Evolutionary conservation across 176 grass and related monocot species (phyloP), one percentile per base, ranked within the genome.

Genomic region (Luzula sylvatica): DNA sequence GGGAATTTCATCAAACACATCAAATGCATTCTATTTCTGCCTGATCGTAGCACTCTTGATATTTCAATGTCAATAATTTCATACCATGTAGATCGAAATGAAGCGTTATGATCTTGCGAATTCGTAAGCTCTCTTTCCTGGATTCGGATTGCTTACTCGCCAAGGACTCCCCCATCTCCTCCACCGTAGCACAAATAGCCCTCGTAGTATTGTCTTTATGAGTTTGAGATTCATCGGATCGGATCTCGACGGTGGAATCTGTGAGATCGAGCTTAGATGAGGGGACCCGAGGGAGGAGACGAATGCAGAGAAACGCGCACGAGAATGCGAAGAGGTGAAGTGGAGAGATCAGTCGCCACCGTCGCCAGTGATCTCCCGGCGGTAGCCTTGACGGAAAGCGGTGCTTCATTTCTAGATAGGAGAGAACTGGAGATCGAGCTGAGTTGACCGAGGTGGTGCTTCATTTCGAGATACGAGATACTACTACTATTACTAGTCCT

Each of bases 31-130:
- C n/a, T n/a, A n/a, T n/a, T n/a, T n/a, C n/a, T n/a, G n/a, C n/a
- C n/a, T n/a, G n/a, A n/a, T n/a, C n/a, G n/a, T n/a, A n/a, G n/a
- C n/a, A n/a, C n/a, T n/a, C n/a, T n/a, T n/a, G n/a, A n/a, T n/a
- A n/a, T n/a, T n/a, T n/a, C n/a, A n/a, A n/a, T n/a, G n/a, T n/a
- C n/a, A n/a, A n/a, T n/a, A n/a, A n/a, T n/a, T n/a, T n/a, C n/a
- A n/a, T 26, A 96, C 90, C 90, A 32, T 86, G 76, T 27, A 86
- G 76, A 55, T 79, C 67, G 58, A 96, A 89, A 75, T 89, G 90
- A 35, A 52, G 73, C 21, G 51, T 68, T 50, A 96, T 86, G 23
- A 86, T 23, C 44, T 86, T 74, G 32, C 84, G 79, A 38, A 86
- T 69, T 42, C 67, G 65, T 30, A 96, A 66, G 77, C 73, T 89